Evolutionary conservation across 805 yeast species (phyloP), one percentile per base, ranked within the genome.

Genomic region (Schizosaccharomyces lindneri): DNA sequence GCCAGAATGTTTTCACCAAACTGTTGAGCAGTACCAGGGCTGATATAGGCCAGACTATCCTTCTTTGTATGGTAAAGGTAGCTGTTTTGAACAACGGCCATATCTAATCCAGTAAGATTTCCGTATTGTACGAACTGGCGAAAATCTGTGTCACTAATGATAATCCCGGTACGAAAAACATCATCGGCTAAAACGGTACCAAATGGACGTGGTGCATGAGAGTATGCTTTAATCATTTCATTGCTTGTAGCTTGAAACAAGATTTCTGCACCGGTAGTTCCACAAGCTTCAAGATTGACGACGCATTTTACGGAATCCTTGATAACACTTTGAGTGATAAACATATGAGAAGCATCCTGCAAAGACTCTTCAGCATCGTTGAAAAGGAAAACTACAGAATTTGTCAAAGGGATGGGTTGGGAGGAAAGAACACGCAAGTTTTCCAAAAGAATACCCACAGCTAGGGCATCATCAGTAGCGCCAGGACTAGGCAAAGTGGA

Each of bases 191-290:
- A 21, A 17, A 57, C 60, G 4, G 43, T 57, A 9, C 48, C 60
- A 31, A 39, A 57, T 3, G 60, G 60, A 39, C 46, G 43, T 17
- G 60, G 60, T 1, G 32, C 60, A 21, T 57, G 43, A 36, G 60
- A 57, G 46, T 57, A 57, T 19, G 88, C 86, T 70, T 80, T 78
- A 64, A 81, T 72, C 84, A 82, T 81, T 67, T 77, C 81, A 15
- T 57, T 13, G 13, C 43, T 57, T 15, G 60, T 39, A 21, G 60
- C 60, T 41, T 57, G 60, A n/a, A 57, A 57, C 17, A 57, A 13
- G 1, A 57, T 57, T 36, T 57, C 60, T 17, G 48, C 17, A 36
- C 60, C 60, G 17, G 60, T 27, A n/a, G 48, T 41, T 17, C 60
- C 60, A 57, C 60, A 57, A 36, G 60, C 60, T 17, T 57, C 60